Evolutionary conservation across 2,329 filamentous ascomycete genomes (phyloP), one percentile per base, ranked within the genome.

Genomic region (Cucurbitaria berberidis): DNA sequence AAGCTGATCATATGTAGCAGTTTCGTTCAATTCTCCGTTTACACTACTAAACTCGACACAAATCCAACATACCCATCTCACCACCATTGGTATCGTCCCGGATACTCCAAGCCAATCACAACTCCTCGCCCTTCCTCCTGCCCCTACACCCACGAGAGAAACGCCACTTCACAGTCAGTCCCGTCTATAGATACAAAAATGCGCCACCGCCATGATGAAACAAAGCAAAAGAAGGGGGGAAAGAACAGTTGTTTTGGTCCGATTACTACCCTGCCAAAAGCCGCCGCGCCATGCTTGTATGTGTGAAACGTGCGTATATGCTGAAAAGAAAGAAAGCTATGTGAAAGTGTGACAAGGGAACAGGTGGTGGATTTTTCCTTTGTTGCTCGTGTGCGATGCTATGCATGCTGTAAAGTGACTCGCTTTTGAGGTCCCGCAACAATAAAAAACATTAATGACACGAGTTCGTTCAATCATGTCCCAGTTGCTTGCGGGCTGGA

Each of bases 281-380:
- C 30, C 13, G 16, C 54, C 53, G 40, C 57, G 59, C 60, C 55
- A 53, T 59, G 53, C 61, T n/a, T 57, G 45, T 49, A 51, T 57
- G 38, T 51, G 19, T 38, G 35, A 10, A 30, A 21, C 6, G 50
- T 55, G 53, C 45, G 34, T 51, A 46, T 43, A 45, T 48, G 48
- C 30, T 52, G 44, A 48, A 54, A 50, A 51, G 53, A 39, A 45
- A 57, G 54, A 39, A 22, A 54, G 43, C n/a, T 19, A 29, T 36
- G 39, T 27, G 22, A 24, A 32, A 38, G 5, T 29, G 47, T 24
- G 19, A 48, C 51, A 35, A 45, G 11, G 44, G 51, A 45, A 35
- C 13, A 11, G 13, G 29, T 7, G 24, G 24, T 5, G 9, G 24
- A 13, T 5, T 30, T 6, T 19, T 52, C 53, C 56, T 57, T 48